These are phyloP conservation scores for Fraxinus americana DNA, from an alignment of 257 asterid genomes.

Conservation along the genomic window DNA sequence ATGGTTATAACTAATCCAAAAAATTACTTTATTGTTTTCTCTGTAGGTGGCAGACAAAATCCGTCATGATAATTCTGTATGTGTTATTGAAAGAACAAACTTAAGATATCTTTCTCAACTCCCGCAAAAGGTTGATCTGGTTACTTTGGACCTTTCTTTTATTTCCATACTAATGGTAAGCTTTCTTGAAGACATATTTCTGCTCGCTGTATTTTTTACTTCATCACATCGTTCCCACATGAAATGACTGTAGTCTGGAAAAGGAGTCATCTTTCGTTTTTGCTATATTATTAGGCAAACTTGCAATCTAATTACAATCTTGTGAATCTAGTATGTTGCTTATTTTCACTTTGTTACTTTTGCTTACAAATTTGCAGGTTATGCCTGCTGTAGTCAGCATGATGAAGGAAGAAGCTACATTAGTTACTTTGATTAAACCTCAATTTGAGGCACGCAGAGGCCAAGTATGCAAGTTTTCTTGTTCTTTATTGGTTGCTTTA, in stretches of 20 bases:
- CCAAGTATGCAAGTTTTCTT: constrained; percentile 50
- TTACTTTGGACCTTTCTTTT: constrained; percentile 93
- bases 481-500: constrained; percentile 12
- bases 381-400: constrained; percentile 85
- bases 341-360: not conserved
- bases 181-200: constrained; percentile 16
- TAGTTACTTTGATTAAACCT: constrained; percentile 87
- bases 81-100: constrained; percentile 84
- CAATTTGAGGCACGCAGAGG: constrained; percentile 95
- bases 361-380: constrained; percentile 52
- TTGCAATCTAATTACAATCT: not conserved
- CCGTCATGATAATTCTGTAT: constrained; percentile 71
- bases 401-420: constrained; percentile 78
- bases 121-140: constrained; percentile 91
- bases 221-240: constrained; percentile 1
- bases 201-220: not conserved
- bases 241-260: not conserved
- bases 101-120: constrained; percentile 87
- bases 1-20: constrained; percentile 22
- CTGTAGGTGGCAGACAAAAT: constrained; percentile 91
- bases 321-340: not conserved
- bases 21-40: constrained; percentile 17
- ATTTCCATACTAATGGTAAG: constrained; percentile 86
- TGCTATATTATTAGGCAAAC: not conserved
- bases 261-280: not conserved